Percentiles rank a stretch among this genome's conserved stretches.
phyloP scores from a whole-genome alignment of 768 basidiomycete genomes.

The Termitomyces eurrhizus region DNA sequence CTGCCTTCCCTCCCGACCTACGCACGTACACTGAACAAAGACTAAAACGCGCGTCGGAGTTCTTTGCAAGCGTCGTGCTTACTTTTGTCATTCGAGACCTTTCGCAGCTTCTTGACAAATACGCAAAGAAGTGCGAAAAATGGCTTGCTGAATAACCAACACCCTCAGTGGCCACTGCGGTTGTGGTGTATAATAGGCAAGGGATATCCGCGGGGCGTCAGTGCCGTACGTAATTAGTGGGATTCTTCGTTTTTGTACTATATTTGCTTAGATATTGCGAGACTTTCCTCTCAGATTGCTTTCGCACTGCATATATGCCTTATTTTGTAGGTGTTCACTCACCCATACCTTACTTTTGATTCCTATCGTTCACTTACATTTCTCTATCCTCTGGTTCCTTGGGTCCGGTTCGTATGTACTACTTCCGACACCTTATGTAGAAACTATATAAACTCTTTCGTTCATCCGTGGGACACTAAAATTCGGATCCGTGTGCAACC shows the following conservation, averaged over 20 bases:
- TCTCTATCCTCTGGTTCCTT: constrained; percentile 6
- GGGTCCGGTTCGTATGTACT: constrained; percentile 10
- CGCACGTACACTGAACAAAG: constrained; percentile 65
- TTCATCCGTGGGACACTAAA: background rate
- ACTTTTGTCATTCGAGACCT: constrained; percentile 89
- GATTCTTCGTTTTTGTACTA: constrained; percentile 15
- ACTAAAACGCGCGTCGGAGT: constrained; percentile 82
- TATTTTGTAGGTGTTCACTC: constrained; percentile 9
- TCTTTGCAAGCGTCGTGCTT: constrained; percentile 84
- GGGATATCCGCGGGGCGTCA: constrained; percentile 4
- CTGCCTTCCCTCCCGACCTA: constrained; percentile 61
- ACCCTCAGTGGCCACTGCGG: background rate
- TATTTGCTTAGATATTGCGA: constrained; percentile 13
- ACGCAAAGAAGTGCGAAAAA: constrained; percentile 90
- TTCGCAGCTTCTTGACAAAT: constrained; percentile 85
- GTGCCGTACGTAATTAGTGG: constrained; percentile 5
- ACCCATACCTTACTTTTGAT: constrained; percentile 12
- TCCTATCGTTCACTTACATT: constrained; percentile 7
- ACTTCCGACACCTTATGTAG: constrained; percentile 12
- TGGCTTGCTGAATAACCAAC: constrained; percentile 78
- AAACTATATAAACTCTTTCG: constrained; percentile 7
- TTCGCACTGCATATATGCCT: constrained; percentile 13
- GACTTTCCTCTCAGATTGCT: constrained; percentile 1
- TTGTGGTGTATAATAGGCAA: constrained; percentile 3
- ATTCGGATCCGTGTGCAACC: background rate